Conservation (phyloP, 2,329 filamentous ascomycete species). For the Coniochaeta ligniaria region DNA sequence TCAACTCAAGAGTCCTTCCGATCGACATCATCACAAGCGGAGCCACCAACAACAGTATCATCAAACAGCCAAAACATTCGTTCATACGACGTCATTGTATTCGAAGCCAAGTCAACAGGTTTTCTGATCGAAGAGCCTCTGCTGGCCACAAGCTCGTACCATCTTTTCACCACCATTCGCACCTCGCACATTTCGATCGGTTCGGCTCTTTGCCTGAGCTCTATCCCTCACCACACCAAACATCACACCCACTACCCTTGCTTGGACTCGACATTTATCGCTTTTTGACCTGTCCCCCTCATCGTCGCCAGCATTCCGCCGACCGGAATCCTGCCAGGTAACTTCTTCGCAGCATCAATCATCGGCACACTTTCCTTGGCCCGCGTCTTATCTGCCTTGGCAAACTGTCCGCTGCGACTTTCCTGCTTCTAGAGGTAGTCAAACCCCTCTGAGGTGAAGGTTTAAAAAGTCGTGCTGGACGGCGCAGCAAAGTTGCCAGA, state of each 20-base stretch:
- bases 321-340: neutral
- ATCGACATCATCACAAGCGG: neutral
- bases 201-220: neutral
- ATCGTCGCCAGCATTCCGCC: neutral
- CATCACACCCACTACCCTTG: neutral
- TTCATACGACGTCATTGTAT: neutral
- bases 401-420: neutral
- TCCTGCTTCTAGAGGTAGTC: neutral
- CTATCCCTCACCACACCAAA: neutral
- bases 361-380: neutral
- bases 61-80: neutral
- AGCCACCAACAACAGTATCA: neutral
- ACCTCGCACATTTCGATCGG: neutral
- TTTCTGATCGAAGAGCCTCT: neutral
- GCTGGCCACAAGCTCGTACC: conserved; percentile 1
- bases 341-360: neutral
- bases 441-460: neutral
- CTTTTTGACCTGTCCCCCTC: neutral
- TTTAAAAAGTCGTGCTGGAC: neutral
- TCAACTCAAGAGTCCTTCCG: neutral
- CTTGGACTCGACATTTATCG: neutral
- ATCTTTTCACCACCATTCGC: neutral
- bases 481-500: neutral
- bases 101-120: neutral
- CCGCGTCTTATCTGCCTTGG: neutral